A percentile compares a stretch with the other conserved stretches of the same genome.
Evolutionary conservation across 768 basidiomycete genomes (phyloP).

Genomic region (Boletus barrowsii): DNA sequence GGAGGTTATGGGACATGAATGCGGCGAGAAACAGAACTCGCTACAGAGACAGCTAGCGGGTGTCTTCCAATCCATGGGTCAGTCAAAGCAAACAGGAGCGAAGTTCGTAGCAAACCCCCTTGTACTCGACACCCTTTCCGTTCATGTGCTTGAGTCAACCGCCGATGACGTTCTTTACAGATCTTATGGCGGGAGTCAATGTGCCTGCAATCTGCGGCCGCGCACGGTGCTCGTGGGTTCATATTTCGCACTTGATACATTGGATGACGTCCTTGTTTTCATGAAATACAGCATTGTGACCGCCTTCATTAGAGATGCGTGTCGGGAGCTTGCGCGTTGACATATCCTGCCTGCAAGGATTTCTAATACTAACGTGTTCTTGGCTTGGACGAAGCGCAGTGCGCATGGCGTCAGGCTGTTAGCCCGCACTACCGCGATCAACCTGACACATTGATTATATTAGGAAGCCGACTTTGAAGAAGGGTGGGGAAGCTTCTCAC

Average conservation of each 20-base stretch:
- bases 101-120: neutral
- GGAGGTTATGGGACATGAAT: slow-evolving; percentile 53
- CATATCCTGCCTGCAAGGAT: slow-evolving; percentile 1
- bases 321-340: slow-evolving; percentile 1
- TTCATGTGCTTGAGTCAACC: slow-evolving; percentile 8
- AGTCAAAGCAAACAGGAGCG: neutral
- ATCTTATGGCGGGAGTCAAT: slow-evolving; percentile 15
- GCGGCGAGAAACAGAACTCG: slow-evolving; percentile 37
- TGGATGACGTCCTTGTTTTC: slow-evolving; percentile 18
- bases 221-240: slow-evolving; percentile 9
- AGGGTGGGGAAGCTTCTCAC: slow-evolving; percentile 10
- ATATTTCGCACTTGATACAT: slow-evolving; percentile 12
- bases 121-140: slow-evolving; percentile 4
- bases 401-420: neutral
- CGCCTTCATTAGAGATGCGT: slow-evolving; percentile 1
- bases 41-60: slow-evolving; percentile 18
- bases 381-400: slow-evolving; percentile 2
- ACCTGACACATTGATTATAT: slow-evolving; percentile 12
- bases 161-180: slow-evolving; percentile 16
- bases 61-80: neutral
- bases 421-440: neutral
- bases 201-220: slow-evolving; percentile 13
- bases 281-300: slow-evolving; percentile 11
- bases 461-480: slow-evolving; percentile 4
- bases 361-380: neutral